phyloP scores from a whole-genome alignment of 2,329 filamentous ascomycete genomes.

The Penicillium occitanis region DNA sequence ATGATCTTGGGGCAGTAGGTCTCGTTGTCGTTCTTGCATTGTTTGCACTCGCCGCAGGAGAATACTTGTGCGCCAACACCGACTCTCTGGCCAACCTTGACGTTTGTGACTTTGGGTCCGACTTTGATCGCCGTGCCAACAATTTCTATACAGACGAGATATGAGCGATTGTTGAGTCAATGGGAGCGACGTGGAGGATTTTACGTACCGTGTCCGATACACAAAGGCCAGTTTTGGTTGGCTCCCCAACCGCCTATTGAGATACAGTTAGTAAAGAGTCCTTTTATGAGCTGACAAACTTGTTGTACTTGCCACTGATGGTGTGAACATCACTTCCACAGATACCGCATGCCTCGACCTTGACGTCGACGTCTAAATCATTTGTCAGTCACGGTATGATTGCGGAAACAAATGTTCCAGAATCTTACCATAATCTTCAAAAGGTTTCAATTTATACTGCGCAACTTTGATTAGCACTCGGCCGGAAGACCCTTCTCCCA shows the following conservation, averaged over 20 bases:
- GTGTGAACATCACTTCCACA: constrained; percentile 73
- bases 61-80: constrained; percentile 69
- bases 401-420: background rate
- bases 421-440: constrained; percentile 64
- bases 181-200: background rate
- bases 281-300: background rate
- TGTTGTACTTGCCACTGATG: constrained; percentile 47
- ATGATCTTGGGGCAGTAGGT: constrained; percentile 62
- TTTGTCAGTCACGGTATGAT: background rate
- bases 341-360: constrained; percentile 77
- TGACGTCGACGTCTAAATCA: constrained; percentile 73
- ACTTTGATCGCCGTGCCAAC: constrained; percentile 68
- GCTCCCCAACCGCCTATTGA: constrained; percentile 54
- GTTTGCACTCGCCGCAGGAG: constrained; percentile 63
- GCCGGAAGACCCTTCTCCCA: background rate
- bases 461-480: constrained; percentile 9
- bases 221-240: constrained; percentile 50
- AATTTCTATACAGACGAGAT: constrained; percentile 53
- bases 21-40: constrained; percentile 66
- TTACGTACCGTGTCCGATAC: constrained; percentile 51
- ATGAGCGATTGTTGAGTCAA: background rate
- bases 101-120: constrained; percentile 62
- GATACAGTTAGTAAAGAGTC: background rate
- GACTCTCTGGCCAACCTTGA: constrained; percentile 63
- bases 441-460: constrained; percentile 78